A percentile compares a stretch with the other conserved stretches of the same genome.
phyloP scores from a whole-genome alignment of 2,329 filamentous ascomycete species.

The Boeremia exigua region DNA sequence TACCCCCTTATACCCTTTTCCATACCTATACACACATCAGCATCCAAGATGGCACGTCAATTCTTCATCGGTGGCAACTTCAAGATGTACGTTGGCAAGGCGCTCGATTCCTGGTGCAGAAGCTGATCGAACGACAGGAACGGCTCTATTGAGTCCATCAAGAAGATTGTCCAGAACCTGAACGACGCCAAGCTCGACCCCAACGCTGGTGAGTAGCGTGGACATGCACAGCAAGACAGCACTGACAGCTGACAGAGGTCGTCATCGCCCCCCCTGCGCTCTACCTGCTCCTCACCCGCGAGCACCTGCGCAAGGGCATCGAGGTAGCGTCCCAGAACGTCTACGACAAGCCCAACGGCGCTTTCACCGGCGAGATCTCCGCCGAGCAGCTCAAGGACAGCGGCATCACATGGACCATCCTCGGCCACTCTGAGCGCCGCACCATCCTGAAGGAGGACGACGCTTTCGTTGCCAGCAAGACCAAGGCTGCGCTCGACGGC shows the following conservation, averaged over 20 bases:
- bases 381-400: conserved; percentile 89
- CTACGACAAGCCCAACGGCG: conserved; percentile 94
- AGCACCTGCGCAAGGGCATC: conserved; percentile 75
- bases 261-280: conserved; percentile 90
- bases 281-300: conserved; percentile 87
- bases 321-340: conserved; percentile 96
- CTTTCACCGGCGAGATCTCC: conserved; percentile 96
- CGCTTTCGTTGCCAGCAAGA: conserved; percentile 85
- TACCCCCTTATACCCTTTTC: conserved; percentile 13
- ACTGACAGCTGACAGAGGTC: conserved; percentile 69
- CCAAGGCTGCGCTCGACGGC: conserved; percentile 87
- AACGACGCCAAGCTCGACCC: conserved; percentile 83
- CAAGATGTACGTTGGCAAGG: conserved; percentile 76
- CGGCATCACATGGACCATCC: conserved; percentile 86
- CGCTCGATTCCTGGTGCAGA: neutral
- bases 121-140: conserved; percentile 68
- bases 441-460: conserved; percentile 88
- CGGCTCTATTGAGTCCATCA: conserved; percentile 87
- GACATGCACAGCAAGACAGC: neutral
- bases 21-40: conserved; percentile 5
- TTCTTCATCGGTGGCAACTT: conserved; percentile 99
- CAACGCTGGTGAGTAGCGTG: conserved; percentile 68
- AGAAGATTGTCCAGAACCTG: conserved; percentile 86
- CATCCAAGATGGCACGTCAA: conserved; percentile 83
- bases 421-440: conserved; percentile 95